phyloP scores from a whole-genome alignment of 106 monocot species.

The Acorus calamus region DNA sequence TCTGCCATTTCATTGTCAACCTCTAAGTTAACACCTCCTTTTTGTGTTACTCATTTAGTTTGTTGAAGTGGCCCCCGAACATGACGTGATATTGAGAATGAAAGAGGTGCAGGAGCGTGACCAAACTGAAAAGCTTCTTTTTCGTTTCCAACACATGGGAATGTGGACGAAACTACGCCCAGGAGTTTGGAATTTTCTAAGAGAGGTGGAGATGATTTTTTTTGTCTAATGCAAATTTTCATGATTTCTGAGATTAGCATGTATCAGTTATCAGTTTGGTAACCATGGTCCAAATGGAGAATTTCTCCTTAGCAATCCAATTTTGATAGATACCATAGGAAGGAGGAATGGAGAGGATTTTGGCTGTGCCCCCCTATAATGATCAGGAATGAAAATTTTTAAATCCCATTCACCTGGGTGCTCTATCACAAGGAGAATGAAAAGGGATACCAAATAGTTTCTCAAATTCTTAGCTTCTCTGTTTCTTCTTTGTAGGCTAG shows the following conservation, averaged over 20 bases:
- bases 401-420: too few species aligned
- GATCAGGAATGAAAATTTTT: too few species aligned
- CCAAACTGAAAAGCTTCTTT: conserved; percentile 59
- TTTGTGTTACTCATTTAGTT: conserved; percentile 34
- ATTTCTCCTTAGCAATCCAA: too few species aligned
- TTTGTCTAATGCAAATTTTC: neutral
- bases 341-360: too few species aligned
- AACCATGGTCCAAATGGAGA: too few species aligned
- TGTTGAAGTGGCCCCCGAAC: conserved; percentile 68
- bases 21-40: neutral
- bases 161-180: conserved; percentile 99
- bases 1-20: neutral
- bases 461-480: neutral
- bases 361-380: too few species aligned
- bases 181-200: conserved; percentile 90
- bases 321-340: too few species aligned
- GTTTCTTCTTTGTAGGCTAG: conserved; percentile 50
- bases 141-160: conserved; percentile 76
- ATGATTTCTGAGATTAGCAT: neutral
- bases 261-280: too few species aligned
- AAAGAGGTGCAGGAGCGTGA: conserved; percentile 85
- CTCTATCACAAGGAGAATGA: too few species aligned
- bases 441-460: too few species aligned
- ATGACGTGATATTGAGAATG: conserved; percentile 75
- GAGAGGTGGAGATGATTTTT: conserved; percentile 47